phyloP scores from a whole-genome alignment of 306 rosid species.

The Canavalia gladiata region DNA sequence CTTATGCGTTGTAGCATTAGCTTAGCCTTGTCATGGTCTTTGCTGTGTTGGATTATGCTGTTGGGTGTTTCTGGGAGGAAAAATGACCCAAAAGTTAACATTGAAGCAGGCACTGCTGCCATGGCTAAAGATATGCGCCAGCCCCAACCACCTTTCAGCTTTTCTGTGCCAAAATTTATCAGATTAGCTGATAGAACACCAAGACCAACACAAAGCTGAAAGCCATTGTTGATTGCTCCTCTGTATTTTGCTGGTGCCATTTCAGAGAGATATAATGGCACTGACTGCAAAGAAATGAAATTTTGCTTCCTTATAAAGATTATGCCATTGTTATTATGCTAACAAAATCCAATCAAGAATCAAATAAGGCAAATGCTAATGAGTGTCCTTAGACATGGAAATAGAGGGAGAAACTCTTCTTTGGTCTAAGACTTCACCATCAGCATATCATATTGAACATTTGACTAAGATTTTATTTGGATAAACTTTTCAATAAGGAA shows the following conservation, averaged over 20 bases:
- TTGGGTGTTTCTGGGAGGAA: conserved; percentile 52
- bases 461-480: no score
- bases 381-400: no score
- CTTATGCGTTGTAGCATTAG: conserved; percentile 56
- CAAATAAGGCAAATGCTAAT: background rate
- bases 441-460: no score
- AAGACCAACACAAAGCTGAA: conserved; percentile 54
- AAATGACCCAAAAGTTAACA: conserved; percentile 42
- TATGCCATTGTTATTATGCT: background rate
- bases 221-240: conserved; percentile 68
- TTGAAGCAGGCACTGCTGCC: conserved; percentile 54
- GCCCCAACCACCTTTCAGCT: conserved; percentile 45
- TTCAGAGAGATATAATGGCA: conserved; percentile 60
- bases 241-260: conserved; percentile 61
- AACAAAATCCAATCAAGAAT: background rate
- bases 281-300: conserved; percentile 50
- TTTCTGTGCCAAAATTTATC: conserved; percentile 47
- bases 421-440: no score
- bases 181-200: conserved; percentile 44
- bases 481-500: no score
- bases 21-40: conserved; percentile 44
- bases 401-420: no score
- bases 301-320: background rate
- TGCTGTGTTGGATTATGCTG: conserved; percentile 51
- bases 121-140: conserved; percentile 50